Evolutionary conservation across 768 basidiomycete species (phyloP).

Genomic region (Boletus vinaceobasis): DNA sequence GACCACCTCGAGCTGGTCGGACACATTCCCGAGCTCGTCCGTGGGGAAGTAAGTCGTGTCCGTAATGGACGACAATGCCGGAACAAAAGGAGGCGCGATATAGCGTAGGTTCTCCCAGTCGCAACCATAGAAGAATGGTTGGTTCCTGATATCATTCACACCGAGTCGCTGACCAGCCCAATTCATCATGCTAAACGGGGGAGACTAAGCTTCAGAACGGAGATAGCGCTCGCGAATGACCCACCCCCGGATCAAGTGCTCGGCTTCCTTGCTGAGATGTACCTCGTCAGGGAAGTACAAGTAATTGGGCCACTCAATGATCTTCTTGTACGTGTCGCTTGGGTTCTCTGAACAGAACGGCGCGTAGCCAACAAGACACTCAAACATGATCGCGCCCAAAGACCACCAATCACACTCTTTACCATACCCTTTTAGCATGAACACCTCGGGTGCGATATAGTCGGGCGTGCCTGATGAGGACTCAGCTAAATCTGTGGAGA

Average conservation of each 20-base stretch:
- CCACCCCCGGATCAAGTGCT: constrained; percentile 83
- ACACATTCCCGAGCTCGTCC: constrained; percentile 77
- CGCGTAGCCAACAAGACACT: constrained; percentile 96
- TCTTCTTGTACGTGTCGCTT: constrained; percentile 97
- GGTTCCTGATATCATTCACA: constrained; percentile 85
- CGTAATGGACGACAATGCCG: constrained; percentile 85
- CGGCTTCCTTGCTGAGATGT: constrained; percentile 87
- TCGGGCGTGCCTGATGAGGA: constrained; percentile 28
- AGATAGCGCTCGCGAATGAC: constrained; percentile 19
- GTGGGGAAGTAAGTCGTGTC: constrained; percentile 98
- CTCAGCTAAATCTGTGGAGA: background rate
- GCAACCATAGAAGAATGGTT: constrained; percentile 93
- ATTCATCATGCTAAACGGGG: constrained; percentile 67
- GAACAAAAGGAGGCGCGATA: constrained; percentile 95
- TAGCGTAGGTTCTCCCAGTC: constrained; percentile 91
- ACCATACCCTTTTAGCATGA: constrained; percentile 94
- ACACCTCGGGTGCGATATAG: constrained; percentile 96
- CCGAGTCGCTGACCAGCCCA: constrained; percentile 73
- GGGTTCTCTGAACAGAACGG: constrained; percentile 98
- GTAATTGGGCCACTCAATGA: constrained; percentile 92
- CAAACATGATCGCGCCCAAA: constrained; percentile 97
- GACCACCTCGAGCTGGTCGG: constrained; percentile 56
- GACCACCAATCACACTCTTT: constrained; percentile 99
- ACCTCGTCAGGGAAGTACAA: constrained; percentile 95
- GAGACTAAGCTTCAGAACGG: constrained; percentile 3